Conservation (phyloP, 1,284 basidiomycete species). For the Ganoderma resinaceum region DNA sequence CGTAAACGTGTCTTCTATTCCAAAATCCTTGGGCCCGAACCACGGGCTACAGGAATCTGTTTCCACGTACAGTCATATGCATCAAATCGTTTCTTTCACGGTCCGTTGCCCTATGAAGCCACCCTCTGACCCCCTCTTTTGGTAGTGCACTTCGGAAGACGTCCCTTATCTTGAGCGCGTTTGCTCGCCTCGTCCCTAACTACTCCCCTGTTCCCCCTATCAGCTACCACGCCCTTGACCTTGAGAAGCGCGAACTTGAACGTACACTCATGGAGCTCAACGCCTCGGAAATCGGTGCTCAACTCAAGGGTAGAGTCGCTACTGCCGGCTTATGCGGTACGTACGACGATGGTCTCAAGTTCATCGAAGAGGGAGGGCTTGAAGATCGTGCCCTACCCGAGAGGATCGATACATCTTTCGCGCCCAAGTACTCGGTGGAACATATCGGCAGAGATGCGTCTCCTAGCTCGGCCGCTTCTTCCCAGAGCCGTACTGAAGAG, state of each 20-base stretch:
- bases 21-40: background rate
- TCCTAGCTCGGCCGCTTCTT: constrained; percentile 42
- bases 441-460: constrained; percentile 40
- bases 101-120: background rate
- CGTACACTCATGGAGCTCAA: constrained; percentile 81
- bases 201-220: constrained; percentile 55
- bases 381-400: constrained; percentile 34
- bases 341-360: constrained; percentile 83
- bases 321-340: constrained; percentile 90
- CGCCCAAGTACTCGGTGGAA: constrained; percentile 30
- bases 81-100: background rate
- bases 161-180: constrained; percentile 82
- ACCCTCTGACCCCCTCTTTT: constrained; percentile 7
- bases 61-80: background rate
- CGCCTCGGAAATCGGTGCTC: constrained; percentile 66
- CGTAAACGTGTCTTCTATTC: background rate
- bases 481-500: constrained; percentile 32
- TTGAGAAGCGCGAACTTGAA: constrained; percentile 87
- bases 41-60: background rate
- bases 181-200: constrained; percentile 60
- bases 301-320: constrained; percentile 72
- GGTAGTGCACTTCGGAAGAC: constrained; percentile 89
- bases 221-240: constrained; percentile 93
- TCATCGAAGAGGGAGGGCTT: constrained; percentile 67
- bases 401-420: constrained; percentile 25